Base-by-base conservation (phyloP, 495 filamentous ascomycete species). In the Hyaloscypha bicolor region DNA sequence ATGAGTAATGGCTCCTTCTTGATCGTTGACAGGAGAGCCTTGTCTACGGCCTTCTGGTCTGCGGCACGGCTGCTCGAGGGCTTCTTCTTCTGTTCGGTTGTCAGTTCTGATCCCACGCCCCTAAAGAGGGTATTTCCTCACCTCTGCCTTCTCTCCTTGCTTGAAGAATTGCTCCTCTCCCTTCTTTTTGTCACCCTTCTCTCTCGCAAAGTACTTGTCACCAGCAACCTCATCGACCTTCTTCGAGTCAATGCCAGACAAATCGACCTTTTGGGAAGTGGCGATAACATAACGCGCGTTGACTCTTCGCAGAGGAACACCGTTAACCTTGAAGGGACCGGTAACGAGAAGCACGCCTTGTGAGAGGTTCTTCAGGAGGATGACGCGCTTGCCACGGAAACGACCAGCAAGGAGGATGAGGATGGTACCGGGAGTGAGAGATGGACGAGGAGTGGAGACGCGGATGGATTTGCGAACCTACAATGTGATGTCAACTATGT, bases 321-420 rank as follows among this genome's bases (percentile, higher is more conserved):
- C 96, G 85, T 99, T 99, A 86, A 98, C 90, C 90, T 97, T 98
- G 90, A 97, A 99, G 77, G 96, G 96, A 73, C 96, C 96, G 76
- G 96, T 99, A 72, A 99, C 91, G 76, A 99, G 93, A 77, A 99
- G 93, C 70, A 97, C 91, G 82, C 96, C 96, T 85, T 97, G 91
- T 76, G 90, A 83, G 78, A 99, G 93, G 83, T 89, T 85, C 87
- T 97, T 98, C 80, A 99, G 91, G 80, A 97, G 93, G 78, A 99
- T 85, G 76, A 99, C 96, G 79, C 96, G 96, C 92, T 97, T 98
- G 86, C 96, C 96, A 76, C 96, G 95, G 92, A 98, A 99, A 78
- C 96, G 95, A 76, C 96, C 96, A 82, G 96, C 95, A 76, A 99
- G 92, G 79, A 99, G 92, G 81, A 99, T 98, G 76, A 99, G 89